Conservation (phyloP, 441 rosid genomes). For the Rhodomyrtus psidioides region DNA sequence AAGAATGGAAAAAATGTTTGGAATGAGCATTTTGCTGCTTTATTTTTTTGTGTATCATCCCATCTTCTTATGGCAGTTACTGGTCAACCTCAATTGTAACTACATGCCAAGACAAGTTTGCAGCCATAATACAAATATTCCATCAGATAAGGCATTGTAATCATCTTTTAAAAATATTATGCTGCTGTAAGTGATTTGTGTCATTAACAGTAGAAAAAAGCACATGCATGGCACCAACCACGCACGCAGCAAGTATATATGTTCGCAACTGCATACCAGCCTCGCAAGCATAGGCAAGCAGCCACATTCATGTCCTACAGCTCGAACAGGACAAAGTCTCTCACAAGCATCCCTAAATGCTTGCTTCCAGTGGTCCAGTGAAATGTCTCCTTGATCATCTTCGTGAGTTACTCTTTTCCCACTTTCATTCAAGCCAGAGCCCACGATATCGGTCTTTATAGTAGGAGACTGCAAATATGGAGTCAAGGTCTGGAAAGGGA, state of each 20-base stretch:
- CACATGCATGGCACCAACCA: neutral
- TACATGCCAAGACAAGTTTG: neutral
- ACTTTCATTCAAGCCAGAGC: conserved; percentile 39
- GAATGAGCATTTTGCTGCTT: neutral
- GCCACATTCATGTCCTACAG: conserved; percentile 89
- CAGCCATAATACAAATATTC: neutral
- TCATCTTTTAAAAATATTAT: neutral
- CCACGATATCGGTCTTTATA: conserved; percentile 25
- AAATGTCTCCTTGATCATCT: conserved; percentile 50
- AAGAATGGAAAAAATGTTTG: neutral
- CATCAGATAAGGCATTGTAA: neutral
- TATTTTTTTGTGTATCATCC: neutral
- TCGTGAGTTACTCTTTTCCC: conserved; percentile 31
- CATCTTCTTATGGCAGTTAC: neutral
- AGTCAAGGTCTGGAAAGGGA: conserved; percentile 63
- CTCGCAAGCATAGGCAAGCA: conserved; percentile 37
- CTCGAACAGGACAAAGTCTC: conserved; percentile 95
- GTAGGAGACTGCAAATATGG: conserved; percentile 84
- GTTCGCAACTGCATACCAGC: neutral
- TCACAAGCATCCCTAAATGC: conserved; percentile 93
- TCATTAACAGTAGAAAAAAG: neutral
- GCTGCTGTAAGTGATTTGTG: neutral
- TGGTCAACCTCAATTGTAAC: neutral
- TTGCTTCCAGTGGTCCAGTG: conserved; percentile 83
- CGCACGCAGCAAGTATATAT: neutral